These are phyloP conservation scores for Globisporangium barbulae DNA, from an alignment of 352 stramenopile genomes.

Conservation along the genomic window DNA sequence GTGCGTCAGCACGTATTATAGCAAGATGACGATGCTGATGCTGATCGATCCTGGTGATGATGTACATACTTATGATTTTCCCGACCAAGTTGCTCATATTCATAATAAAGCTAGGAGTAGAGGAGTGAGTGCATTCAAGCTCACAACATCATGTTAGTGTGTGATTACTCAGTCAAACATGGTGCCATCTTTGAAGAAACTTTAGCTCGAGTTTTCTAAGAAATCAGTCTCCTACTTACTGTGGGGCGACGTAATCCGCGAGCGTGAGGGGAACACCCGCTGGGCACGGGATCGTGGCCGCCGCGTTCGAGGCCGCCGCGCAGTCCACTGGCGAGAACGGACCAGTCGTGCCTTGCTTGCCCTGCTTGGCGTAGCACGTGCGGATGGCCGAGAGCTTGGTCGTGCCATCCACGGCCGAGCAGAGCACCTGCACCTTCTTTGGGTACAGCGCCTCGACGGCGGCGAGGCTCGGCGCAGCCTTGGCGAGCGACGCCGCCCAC, in stretches of 20 bases:
- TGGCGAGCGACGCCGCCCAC: constrained; percentile 32
- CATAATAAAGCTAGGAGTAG: too few species aligned
- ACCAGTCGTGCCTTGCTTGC: not conserved
- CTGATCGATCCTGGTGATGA: not conserved
- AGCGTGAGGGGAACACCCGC: constrained; percentile 11
- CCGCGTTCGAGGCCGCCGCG: constrained; percentile 10
- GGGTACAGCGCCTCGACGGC: constrained; percentile 56
- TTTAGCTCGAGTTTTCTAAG: too few species aligned
- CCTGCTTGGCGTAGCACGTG: constrained; percentile 55
- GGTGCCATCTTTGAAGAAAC: too few species aligned
- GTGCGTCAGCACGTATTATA: not conserved
- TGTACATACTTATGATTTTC: not conserved
- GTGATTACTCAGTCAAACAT: too few species aligned
- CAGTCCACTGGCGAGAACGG: constrained; percentile 15
- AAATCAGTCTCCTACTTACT: constrained; percentile 5
- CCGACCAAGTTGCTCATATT: too few species aligned
- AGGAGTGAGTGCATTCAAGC: too few species aligned
- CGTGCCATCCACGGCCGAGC: constrained; percentile 44
- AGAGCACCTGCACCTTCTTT: constrained; percentile 62
- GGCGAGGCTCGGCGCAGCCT: constrained; percentile 22
- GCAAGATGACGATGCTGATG: not conserved
- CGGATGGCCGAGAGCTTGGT: constrained; percentile 71
- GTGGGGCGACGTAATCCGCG: constrained; percentile 8
- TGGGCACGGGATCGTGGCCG: constrained; percentile 10
- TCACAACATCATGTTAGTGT: too few species aligned